Evolutionary conservation across 2,329 filamentous ascomycete genomes (phyloP).

Genomic region (Aspergillus jensenii): DNA sequence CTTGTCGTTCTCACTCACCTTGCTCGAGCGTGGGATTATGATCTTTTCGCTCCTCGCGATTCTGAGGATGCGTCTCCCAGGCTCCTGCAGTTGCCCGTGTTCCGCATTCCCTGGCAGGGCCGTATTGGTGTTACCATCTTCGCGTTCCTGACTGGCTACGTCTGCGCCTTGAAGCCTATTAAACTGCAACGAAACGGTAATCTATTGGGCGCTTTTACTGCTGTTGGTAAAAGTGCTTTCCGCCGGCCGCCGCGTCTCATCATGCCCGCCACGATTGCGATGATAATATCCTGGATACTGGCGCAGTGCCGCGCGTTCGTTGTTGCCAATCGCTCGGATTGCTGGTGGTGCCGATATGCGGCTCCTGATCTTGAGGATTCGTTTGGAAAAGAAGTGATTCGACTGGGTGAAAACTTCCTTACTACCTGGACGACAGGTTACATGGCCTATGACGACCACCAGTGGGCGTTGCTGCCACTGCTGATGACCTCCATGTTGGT

Average conservation of each 20-base stretch:
- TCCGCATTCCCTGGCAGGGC: conserved; percentile 58
- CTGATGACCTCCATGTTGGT: conserved; percentile 53
- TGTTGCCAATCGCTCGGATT: conserved; percentile 49
- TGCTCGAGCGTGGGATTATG: conserved; percentile 52
- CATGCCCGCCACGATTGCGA: conserved; percentile 53
- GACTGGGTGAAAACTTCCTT: conserved; percentile 48
- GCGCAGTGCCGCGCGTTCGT: conserved; percentile 52
- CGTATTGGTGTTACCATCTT: conserved; percentile 58
- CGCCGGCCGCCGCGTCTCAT: conserved; percentile 54
- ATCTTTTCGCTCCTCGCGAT: conserved; percentile 52
- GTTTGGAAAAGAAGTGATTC: conserved; percentile 46
- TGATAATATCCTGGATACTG: conserved; percentile 51
- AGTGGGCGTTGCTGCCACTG: conserved; percentile 55
- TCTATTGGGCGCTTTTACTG: conserved; percentile 43
- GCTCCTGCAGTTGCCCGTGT: conserved; percentile 51
- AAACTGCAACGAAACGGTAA: conserved; percentile 52
- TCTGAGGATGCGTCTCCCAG: conserved; percentile 43
- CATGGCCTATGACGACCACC: conserved; percentile 55
- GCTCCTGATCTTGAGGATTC: conserved; percentile 46
- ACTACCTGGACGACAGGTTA: conserved; percentile 52
- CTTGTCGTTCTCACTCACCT: conserved; percentile 55
- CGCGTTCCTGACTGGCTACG: conserved; percentile 57
- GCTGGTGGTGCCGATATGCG: conserved; percentile 53
- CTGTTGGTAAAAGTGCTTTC: conserved; percentile 55
- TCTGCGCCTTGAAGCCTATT: conserved; percentile 56